Base-by-base conservation (phyloP, 495 filamentous ascomycete species). In the Hypoxylon rickii region DNA sequence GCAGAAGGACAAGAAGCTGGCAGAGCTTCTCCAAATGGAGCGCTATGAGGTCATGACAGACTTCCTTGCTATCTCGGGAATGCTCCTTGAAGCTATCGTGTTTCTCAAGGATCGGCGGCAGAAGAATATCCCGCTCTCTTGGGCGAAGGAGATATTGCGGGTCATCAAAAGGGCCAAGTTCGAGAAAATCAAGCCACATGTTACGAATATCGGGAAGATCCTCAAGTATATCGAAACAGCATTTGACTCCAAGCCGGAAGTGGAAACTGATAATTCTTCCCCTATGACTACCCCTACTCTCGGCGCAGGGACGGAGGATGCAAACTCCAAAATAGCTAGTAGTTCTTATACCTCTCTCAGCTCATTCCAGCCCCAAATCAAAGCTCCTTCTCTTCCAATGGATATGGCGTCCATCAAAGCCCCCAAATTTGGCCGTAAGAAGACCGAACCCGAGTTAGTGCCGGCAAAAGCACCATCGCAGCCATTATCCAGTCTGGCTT, bases 171-270 rank as follows among this genome's bases (percentile, higher is more conserved):
- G 36, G 8, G 42, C 54, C 3, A 44, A 43, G 15, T 71, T 72
- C 46, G 49, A 58, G 4, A 39, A 52, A 3, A 53, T 73, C 13
- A 61, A 48, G 42, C 55, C 55, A 1, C 57, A 70, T 21, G 48
- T 69, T 7, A 43, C 57, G 0, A 71, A 60, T 37, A 46, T 72
- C 11, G 63, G 63, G 16, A 73, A 70, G 54, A 63, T 73, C 16
- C 47, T 70, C 18, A 61, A 58, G 11, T 73, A 68, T 48, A 52
- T 70, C 18, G 34, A 64, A 44, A 60, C 39, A 1, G 51, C 50
- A 50, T 55, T 59, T 22, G 40, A 40, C 7, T 37, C 34, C 13
- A 42, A 47, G 7, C 19, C 18, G 5, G 18, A 0, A 6, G 36
- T 2, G 8, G 26, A 18, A 22, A 2, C 42, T 18, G 15, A 54